Evolutionary conservation across 2,329 filamentous ascomycete species (phyloP), one percentile per base, ranked within the genome.

Genomic region (Corinectria fuckeliana): DNA sequence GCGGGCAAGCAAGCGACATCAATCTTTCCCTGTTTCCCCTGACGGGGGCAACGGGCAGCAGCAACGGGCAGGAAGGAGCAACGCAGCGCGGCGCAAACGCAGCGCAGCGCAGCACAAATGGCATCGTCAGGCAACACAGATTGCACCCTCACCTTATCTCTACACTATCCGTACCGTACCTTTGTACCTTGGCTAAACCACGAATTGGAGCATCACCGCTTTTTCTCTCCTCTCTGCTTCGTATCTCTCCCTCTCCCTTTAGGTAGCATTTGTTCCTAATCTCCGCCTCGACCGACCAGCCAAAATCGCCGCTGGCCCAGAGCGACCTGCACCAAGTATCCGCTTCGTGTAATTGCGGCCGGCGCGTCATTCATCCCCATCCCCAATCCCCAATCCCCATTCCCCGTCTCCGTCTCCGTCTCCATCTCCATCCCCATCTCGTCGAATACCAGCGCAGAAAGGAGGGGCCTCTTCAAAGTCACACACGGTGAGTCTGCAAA

Each of bases 1-100:
- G 36, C 25, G 39, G 30, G 32, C 18, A 32, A n/a, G 51, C 34
- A 59, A 53, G 50, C 50, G 47, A 44, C 56, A 30, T 59, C 60
- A 48, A 51, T 63, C 54, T 67, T 55, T 42, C 56, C 59, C 50
- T 48, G 55, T 63, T 66, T 60, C 67, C 67, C 67, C 67, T 69
- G 67, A 69, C 67, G 63, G 67, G 67, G 67, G 66, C 53, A 52
- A 56, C 50, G 49, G 49, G 48, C 28, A 42, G 21, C 30, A 42
- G 49, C 48, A 41, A 49, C 21, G 34, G 32, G 26, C 42, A 60
- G 50, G 38, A 25, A 55, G 39, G 42, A 28, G 45, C 38, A 18
- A 45, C 45, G 30, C 47, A 41, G 45, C 20, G 32, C n/a, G n/a
- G n/a, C n/a, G n/a, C n/a, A n/a, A n/a, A n/a, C n/a, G n/a, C n/a